phyloP scores from a whole-genome alignment of 2,329 filamentous ascomycete genomes.

The Pseudocercospora pini-densiflorae region DNA sequence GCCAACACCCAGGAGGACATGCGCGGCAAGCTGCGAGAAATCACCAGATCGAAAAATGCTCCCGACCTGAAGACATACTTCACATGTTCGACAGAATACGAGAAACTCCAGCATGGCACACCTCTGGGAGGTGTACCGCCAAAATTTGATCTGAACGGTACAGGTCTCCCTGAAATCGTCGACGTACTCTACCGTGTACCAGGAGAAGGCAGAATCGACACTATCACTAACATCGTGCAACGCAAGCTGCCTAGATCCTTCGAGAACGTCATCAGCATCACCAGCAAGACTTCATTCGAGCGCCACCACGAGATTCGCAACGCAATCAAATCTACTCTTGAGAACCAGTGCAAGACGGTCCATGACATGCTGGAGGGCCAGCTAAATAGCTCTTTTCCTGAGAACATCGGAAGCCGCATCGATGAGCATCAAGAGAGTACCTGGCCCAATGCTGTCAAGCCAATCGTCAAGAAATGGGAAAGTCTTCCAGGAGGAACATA shows the following conservation, averaged over 20 bases:
- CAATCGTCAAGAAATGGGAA: conserved; percentile 14
- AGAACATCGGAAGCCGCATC: neutral
- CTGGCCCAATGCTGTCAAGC: conserved; percentile 1
- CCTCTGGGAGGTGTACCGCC: conserved; percentile 17
- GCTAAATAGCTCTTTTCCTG: neutral
- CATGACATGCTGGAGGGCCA: neutral
- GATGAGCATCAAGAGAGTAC: neutral
- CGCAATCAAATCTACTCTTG: neutral
- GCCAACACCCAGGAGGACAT: conserved; percentile 6
- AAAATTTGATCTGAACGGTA: conserved; percentile 22
- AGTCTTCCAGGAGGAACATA: conserved; percentile 5
- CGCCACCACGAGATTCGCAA: conserved; percentile 9
- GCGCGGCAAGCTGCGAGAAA: conserved; percentile 11
- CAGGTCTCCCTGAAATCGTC: conserved; percentile 28
- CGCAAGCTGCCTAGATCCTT: conserved; percentile 11
- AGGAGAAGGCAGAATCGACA: conserved; percentile 3
- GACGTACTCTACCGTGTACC: conserved; percentile 19
- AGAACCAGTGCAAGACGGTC: neutral
- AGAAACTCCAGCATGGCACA: conserved; percentile 22
- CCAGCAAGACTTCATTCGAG: conserved; percentile 12
- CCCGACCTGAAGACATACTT: conserved; percentile 25
- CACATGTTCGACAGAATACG: conserved; percentile 28
- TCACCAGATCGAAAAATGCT: conserved; percentile 14
- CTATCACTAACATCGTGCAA: neutral
- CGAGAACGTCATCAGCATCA: conserved; percentile 10